Evolutionary conservation across 768 basidiomycete genomes (phyloP).

Genomic region (Lactarius pseudohatsudake): DNA sequence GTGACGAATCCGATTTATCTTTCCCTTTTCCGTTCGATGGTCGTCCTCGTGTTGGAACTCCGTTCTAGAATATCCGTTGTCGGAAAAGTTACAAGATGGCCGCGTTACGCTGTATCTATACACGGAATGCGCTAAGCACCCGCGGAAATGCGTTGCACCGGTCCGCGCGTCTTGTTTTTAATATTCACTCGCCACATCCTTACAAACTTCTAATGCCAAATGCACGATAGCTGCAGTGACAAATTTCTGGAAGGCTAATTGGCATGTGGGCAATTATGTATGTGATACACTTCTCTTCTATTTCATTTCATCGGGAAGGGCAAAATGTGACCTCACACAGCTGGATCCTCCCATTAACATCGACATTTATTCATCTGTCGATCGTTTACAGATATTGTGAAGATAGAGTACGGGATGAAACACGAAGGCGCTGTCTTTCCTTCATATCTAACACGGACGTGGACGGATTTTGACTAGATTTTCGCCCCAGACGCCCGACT

Average conservation of each 20-base stretch:
- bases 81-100: background rate
- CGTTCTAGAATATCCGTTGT: background rate
- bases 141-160: background rate
- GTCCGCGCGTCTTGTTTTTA: background rate
- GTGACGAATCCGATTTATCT: background rate
- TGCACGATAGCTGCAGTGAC: background rate
- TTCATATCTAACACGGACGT: background rate
- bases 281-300: background rate
- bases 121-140: background rate
- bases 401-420: background rate
- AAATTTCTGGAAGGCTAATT: background rate
- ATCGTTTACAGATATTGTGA: background rate
- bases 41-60: background rate
- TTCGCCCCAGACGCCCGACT: background rate
- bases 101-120: background rate
- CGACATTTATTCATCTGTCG: background rate
- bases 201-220: background rate
- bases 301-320: background rate
- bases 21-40: background rate
- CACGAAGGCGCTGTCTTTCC: background rate
- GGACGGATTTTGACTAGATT: background rate
- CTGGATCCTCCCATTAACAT: background rate
- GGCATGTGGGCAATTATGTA: background rate
- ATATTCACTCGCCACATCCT: background rate
- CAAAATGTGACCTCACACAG: background rate